These are phyloP conservation scores for Trichosphaerium sp. DNA, from an alignment of 78 protist species.

Conservation along the genomic window DNA sequence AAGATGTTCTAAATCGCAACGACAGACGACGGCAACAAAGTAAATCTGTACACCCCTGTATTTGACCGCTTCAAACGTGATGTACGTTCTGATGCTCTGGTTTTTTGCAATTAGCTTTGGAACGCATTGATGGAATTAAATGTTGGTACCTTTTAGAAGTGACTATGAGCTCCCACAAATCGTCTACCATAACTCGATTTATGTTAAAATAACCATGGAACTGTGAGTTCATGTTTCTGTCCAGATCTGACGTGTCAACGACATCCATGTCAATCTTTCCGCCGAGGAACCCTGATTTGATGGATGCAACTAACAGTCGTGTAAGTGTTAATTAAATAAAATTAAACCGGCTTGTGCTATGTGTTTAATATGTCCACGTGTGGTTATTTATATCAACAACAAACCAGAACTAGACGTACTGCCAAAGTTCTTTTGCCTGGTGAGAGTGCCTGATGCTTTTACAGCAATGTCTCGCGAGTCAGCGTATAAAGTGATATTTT, in stretches of 20 bases:
- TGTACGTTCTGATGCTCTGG: constrained; percentile 41
- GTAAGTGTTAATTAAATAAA: too few species aligned
- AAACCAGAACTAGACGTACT: too few species aligned
- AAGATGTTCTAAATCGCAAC: too few species aligned
- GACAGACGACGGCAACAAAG: constrained; percentile 35
- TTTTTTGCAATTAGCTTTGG: constrained; percentile 22
- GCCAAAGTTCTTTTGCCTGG: constrained; percentile 27
- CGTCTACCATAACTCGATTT: constrained; percentile 46
- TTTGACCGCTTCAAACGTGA: constrained; percentile 17
- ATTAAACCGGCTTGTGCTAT: too few species aligned
- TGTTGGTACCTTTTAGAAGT: not conserved
- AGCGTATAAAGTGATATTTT: constrained; percentile 40
- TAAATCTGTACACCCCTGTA: constrained; percentile 31
- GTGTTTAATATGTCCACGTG: too few species aligned
- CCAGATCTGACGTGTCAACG: constrained; percentile 43
- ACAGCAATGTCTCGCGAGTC: constrained; percentile 46
- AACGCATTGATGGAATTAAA: not conserved
- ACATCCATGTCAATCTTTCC: constrained; percentile 27
- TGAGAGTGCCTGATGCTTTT: constrained; percentile 21
- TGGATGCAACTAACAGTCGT: too few species aligned
- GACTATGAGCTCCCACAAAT: constrained; percentile 36
- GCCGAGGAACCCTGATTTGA: too few species aligned
- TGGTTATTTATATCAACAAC: too few species aligned
- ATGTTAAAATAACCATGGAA: constrained; percentile 47
- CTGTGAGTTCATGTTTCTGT: constrained; percentile 28